Percentiles rank a stretch among this genome's conserved stretches.
phyloP scores from a whole-genome alignment of 2,329 filamentous ascomycete species.

The Xylariaceae sp. region DNA sequence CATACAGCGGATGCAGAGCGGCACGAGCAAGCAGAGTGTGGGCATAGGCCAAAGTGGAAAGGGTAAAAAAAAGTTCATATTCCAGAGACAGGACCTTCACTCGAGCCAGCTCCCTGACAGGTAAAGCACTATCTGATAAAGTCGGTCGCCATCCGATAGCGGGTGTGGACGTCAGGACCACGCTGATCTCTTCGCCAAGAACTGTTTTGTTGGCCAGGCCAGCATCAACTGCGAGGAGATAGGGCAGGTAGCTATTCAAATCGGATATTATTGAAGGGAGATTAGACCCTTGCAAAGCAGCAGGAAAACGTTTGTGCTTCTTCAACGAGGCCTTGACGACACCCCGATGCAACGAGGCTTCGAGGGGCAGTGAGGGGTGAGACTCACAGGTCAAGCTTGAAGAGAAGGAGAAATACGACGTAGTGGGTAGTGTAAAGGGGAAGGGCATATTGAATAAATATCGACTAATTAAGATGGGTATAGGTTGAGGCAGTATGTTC shows the following conservation, averaged over 20 bases:
- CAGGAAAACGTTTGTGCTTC: conserved; percentile 82
- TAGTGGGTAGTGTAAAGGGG: conserved; percentile 85
- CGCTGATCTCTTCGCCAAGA: conserved; percentile 64
- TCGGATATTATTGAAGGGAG: conserved; percentile 70
- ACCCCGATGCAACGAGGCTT: conserved; percentile 80
- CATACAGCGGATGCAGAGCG: conserved; percentile 74
- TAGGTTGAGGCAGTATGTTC: too few species aligned
- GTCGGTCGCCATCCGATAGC: conserved; percentile 85
- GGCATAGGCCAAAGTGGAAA: conserved; percentile 76
- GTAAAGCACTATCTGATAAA: conserved; percentile 65
- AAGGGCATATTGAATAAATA: conserved; percentile 74
- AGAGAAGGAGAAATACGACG: conserved; percentile 82
- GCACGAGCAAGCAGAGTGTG: conserved; percentile 73
- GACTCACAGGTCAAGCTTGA: conserved; percentile 75
- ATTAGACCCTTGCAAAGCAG: conserved; percentile 69
- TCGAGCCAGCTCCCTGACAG: conserved; percentile 66
- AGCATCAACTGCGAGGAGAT: conserved; percentile 75
- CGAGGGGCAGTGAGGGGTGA: conserved; percentile 85
- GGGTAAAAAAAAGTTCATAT: conserved; percentile 78
- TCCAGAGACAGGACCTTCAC: conserved; percentile 74
- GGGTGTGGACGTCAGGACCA: conserved; percentile 63
- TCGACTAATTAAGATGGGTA: not conserved
- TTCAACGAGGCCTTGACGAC: conserved; percentile 84
- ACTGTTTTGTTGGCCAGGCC: conserved; percentile 63
- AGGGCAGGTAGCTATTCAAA: conserved; percentile 79